Conservation (phyloP, 2,329 filamentous ascomycete species). For the Monilinia polystroma region DNA sequence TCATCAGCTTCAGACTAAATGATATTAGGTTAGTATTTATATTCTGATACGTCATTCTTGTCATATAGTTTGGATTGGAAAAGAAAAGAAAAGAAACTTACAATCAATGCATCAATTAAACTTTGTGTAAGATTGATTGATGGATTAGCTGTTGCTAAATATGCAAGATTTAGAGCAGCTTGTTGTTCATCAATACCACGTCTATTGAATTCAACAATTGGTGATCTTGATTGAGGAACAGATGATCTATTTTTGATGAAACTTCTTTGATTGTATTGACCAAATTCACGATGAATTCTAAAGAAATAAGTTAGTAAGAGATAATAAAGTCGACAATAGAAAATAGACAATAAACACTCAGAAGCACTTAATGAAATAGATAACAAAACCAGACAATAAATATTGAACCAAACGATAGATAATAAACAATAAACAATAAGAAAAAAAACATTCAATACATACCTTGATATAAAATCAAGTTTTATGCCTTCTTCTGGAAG, state of each 20-base stretch:
- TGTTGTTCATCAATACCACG: conserved; percentile 58
- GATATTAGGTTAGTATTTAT: conserved; percentile 30
- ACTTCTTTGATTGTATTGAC: conserved; percentile 24
- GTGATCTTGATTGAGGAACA: conserved; percentile 23
- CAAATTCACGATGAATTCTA: conserved; percentile 27
- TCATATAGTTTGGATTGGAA: neutral
- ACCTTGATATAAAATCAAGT: conserved; percentile 69
- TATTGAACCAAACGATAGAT: too few relatives aligned
- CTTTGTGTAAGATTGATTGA: conserved; percentile 45
- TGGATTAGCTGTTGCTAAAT: conserved; percentile 52
- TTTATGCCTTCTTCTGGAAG: conserved; percentile 64
- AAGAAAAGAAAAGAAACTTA: conserved; percentile 46
- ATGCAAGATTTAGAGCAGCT: conserved; percentile 62
- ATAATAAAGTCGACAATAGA: too few relatives aligned
- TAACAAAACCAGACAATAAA: too few relatives aligned
- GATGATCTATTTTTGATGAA: conserved; percentile 17
- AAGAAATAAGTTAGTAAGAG: neutral
- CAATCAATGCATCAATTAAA: conserved; percentile 61
- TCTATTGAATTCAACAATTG: conserved; percentile 26
- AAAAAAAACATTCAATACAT: conserved; percentile 37
- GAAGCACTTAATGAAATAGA: neutral
- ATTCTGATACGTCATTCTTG: conserved; percentile 12
- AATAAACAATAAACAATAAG: too few relatives aligned
- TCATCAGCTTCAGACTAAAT: conserved; percentile 45
- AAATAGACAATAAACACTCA: neutral